Base-by-base conservation (phyloP, 2,329 filamentous ascomycete genomes). In the Pyrenophora tritici-repentis region DNA sequence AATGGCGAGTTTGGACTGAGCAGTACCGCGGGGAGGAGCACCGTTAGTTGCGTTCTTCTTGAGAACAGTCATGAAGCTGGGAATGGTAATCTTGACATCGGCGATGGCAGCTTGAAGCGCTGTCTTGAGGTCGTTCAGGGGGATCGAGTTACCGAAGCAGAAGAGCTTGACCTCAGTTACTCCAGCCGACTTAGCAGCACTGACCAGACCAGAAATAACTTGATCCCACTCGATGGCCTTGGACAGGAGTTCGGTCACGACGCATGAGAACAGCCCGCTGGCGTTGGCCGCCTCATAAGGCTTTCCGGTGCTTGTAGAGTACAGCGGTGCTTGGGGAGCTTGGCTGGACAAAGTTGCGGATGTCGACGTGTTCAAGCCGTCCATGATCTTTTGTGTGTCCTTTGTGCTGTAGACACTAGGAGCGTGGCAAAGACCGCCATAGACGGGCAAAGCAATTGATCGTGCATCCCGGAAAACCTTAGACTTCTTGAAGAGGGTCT, bases 271-370 rank as follows among this genome's bases (percentile, higher is more conserved):
- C 9, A 53, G 39, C 24, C 52, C 41, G 65, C 47, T 9, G 50
- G 56, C 39, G 62, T 61, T 17, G 35, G 67, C 29, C 52, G 58
- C 43, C 42, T n/a, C 29, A 14, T 59, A 57, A 7, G 50, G 34
- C 8, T 39, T 35, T 2, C 81, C 81, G 10, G 76, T 78, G 12
- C 76, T 75, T 54, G 79, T 80, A 4, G 81, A 83, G 71, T 83
- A 79, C 35, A 84, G 68, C 4, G 76, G 72, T 24, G 78, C 78
- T 43, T 74, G 75, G 3, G 79, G 62, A 10, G 60, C 65, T 2
- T 20, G 31, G 10, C 14, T 35, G 6, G 33, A 16, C 6, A 35
- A 35, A 13, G 6, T 3, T 35, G 26, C 24, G 18, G 4, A 4
- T 70, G 72, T 3, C 58, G 71, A 51, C 55, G 66, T 9, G 7